Evolutionary conservation across 768 basidiomycete genomes (phyloP), one percentile per base, ranked within the genome.

Genomic region (Ephemerocybe angulata): DNA sequence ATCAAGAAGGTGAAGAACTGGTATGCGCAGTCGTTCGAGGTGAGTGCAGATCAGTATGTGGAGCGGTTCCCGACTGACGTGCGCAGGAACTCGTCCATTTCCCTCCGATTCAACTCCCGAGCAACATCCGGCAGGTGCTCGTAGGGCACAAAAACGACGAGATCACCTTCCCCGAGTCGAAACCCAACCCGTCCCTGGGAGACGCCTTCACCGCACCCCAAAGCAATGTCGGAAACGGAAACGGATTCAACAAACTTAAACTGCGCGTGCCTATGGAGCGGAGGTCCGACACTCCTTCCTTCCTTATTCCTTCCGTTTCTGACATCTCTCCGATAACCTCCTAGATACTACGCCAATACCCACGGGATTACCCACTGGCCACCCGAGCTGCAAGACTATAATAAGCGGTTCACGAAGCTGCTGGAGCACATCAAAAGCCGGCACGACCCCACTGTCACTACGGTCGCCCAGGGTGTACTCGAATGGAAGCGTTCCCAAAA

Each of bases 11-110:
- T 99, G 56, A 95, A 94, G 75, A 88, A 96, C 64, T 99, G 97
- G 97, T 99, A 99, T 70, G 96, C 96, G 0, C 93, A 98, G 75
- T 93, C 90, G 15, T 98, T 99, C 69, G 91, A 98, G 82, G 96
- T 95, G 51, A 50, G 85, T 27, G 17, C 27, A 46, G 44, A 6
- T 33, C 27, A 38, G 28, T 24, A 37, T 25, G 48, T 33, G 21
- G 37, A 40, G 33, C 30, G 51, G 21, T 56, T 22, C 27, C 29
- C 38, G 38, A 54, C 58, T 61, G 60, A 22, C 62, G 25, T 8
- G 10, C 21, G 46, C 58, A 98, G 95, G 96, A 98, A 76, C 80
- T 98, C 53, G 84, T 98, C 68, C 80, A 74, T 50, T 96, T 96
- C 63, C 91, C 93, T 0, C 76, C 85, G 29, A 83, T 94, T n/a